Evolutionary conservation across 2,329 filamentous ascomycete genomes (phyloP).

Genomic region (Xylariaceae sp.): DNA sequence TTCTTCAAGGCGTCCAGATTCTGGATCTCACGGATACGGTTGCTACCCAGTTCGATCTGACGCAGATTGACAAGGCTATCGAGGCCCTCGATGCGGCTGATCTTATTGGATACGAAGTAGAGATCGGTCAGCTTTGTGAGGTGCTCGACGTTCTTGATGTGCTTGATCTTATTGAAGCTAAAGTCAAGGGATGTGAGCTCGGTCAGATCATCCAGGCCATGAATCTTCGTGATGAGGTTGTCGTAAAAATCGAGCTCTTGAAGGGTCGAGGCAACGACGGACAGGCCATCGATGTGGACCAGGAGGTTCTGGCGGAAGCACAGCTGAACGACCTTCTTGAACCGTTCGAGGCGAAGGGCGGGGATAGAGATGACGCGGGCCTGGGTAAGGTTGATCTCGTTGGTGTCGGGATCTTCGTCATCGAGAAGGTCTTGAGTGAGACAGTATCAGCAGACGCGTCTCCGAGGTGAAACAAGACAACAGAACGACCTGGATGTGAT

Average conservation of each 20-base stretch:
- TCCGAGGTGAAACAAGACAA: not conserved
- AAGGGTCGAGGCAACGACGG: conserved; percentile 60
- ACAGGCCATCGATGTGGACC: conserved; percentile 71
- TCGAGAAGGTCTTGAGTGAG: conserved; percentile 52
- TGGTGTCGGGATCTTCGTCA: conserved; percentile 54
- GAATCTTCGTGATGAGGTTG: conserved; percentile 85
- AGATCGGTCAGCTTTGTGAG: conserved; percentile 75
- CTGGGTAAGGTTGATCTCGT: conserved; percentile 90
- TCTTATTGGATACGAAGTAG: conserved; percentile 94
- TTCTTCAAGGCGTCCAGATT: conserved; percentile 74
- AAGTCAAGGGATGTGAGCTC: conserved; percentile 79
- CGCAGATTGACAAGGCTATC: conserved; percentile 69
- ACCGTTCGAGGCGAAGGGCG: conserved; percentile 77
- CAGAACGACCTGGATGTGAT: conserved; percentile 8
- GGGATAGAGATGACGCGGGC: conserved; percentile 75
- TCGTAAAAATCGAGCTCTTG: conserved; percentile 93
- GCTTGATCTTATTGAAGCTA: conserved; percentile 99
- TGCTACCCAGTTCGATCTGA: conserved; percentile 88
- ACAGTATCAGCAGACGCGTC: conserved; percentile 15
- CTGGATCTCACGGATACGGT: conserved; percentile 83
- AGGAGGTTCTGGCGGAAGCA: conserved; percentile 94
- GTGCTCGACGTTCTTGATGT: conserved; percentile 84
- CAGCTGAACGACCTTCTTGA: conserved; percentile 69
- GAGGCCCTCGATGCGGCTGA: conserved; percentile 79
- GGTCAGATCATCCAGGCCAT: conserved; percentile 73